A percentile compares a stretch with the other conserved stretches of the same genome.
These are phyloP conservation scores for Metarhizium brunneum DNA, from an alignment of 2,329 filamentous ascomycete genomes.

Conservation along the genomic window DNA sequence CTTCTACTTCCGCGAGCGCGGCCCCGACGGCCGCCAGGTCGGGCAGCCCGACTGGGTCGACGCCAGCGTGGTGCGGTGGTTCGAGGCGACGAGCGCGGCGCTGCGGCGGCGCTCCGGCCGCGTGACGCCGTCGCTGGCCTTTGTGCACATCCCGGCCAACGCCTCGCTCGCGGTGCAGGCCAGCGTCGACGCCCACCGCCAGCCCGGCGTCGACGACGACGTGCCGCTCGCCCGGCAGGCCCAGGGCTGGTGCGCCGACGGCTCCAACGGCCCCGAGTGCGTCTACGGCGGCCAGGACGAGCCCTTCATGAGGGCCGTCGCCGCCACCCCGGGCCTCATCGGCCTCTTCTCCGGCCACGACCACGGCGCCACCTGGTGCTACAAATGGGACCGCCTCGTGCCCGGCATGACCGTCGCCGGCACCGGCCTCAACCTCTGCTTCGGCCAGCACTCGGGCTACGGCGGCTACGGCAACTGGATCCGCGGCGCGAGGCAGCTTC, in stretches of 20 bases:
- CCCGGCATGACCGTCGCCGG: conserved; percentile 25
- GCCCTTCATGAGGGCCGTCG: conserved; percentile 54
- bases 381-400: conserved; percentile 33
- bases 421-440: conserved; percentile 41
- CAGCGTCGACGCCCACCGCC: conserved; percentile 23
- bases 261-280: conserved; percentile 26
- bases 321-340: conserved; percentile 43
- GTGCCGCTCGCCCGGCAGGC: conserved; percentile 30
- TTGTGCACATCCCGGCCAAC: conserved; percentile 39
- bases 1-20: conserved; percentile 32
- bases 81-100: conserved; percentile 21
- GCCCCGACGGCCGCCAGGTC: conserved; percentile 19
- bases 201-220: conserved; percentile 39
- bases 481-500: conserved; percentile 49
- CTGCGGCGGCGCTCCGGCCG: conserved; percentile 21
- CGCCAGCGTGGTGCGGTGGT: conserved; percentile 34
- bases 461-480: conserved; percentile 60
- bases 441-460: conserved; percentile 59
- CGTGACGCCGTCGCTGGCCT: conserved; percentile 34
- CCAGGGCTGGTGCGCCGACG: conserved; percentile 34
- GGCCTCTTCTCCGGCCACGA: conserved; percentile 58
- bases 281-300: conserved; percentile 41
- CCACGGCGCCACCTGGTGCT: conserved; percentile 53
- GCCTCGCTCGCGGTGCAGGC: conserved; percentile 31
- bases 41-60: conserved; percentile 37